A percentile compares a stretch with the other conserved stretches of the same genome.
Conservation (phyloP, 2,329 filamentous ascomycete species). For the Intubia oerlemansii region DNA sequence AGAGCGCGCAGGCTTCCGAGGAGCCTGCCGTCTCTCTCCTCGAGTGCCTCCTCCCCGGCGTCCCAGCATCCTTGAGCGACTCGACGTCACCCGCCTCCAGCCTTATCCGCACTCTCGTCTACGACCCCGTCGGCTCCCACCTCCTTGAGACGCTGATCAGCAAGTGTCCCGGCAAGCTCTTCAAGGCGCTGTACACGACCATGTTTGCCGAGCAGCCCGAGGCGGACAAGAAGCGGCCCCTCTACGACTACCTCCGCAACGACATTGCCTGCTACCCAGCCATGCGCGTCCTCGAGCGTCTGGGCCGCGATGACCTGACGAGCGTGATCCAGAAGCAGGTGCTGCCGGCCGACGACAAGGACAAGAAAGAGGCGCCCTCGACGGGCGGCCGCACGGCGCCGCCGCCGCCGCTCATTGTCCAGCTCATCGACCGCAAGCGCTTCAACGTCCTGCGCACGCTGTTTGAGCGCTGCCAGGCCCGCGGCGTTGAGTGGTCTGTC, state of each 20-base stretch:
- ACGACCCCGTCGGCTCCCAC: constrained; percentile 77
- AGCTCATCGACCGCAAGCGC: constrained; percentile 52
- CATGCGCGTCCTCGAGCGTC: constrained; percentile 58
- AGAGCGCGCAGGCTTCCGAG: constrained; percentile 6
- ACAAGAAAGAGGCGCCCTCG: constrained; percentile 41
- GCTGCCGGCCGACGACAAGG: constrained; percentile 37
- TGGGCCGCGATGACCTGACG: constrained; percentile 70
- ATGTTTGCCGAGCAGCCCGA: constrained; percentile 49
- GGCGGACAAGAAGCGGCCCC: constrained; percentile 12
- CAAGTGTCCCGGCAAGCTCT: constrained; percentile 65
- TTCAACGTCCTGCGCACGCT: constrained; percentile 63
- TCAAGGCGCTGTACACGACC: constrained; percentile 68
- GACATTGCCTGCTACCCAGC: constrained; percentile 80
- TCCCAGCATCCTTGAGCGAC: constrained; percentile 45
- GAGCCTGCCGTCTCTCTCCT: constrained; percentile 30
- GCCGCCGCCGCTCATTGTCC: constrained; percentile 35
- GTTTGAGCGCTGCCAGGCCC: constrained; percentile 60
- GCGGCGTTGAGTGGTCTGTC: constrained; percentile 23
- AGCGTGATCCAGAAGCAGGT: constrained; percentile 47
- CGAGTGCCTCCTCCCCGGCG: constrained; percentile 58
- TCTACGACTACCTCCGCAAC: constrained; percentile 66
- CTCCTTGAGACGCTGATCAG: constrained; percentile 73
- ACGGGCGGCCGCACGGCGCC: constrained; percentile 47
- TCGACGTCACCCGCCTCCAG: constrained; percentile 48
- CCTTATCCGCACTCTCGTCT: constrained; percentile 73